A percentile compares a stretch with the other conserved stretches of the same genome.
Conservation (phyloP, 495 filamentous ascomycete genomes). For the Parathielavia appendiculata region DNA sequence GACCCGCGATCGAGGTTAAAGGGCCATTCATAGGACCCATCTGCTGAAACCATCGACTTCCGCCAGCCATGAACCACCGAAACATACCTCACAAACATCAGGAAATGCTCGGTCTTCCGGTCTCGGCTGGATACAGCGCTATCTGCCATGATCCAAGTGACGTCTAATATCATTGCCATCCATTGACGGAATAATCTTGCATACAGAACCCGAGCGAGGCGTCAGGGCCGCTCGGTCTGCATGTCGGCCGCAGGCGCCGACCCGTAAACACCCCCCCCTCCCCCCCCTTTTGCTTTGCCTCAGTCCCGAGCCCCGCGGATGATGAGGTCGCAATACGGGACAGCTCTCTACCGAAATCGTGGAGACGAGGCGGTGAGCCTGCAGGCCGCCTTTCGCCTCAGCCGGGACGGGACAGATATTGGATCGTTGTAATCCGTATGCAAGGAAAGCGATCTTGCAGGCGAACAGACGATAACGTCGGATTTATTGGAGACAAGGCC, state of each 20-base stretch:
- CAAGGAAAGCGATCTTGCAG: slow-evolving; percentile 5
- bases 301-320: neutral
- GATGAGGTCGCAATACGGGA: slow-evolving; percentile 7
- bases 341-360: slow-evolving; percentile 7
- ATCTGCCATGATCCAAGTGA: neutral
- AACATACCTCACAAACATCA: too few species aligned
- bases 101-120: neutral
- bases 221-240: neutral
- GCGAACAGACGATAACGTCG: neutral
- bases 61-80: too few species aligned
- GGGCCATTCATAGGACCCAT: neutral
- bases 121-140: neutral
- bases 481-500: neutral
- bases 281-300: neutral
- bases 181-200: neutral
- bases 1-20: neutral
- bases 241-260: neutral
- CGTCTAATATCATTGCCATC: neutral
- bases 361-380: slow-evolving; percentile 18
- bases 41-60: too few species aligned
- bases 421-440: slow-evolving; percentile 2
- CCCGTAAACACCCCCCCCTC: neutral
- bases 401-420: slow-evolving; percentile 3
- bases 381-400: slow-evolving; percentile 11
- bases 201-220: neutral